Conservation (phyloP, 768 basidiomycete species). For the Rhodotorula diobovata region DNA sequence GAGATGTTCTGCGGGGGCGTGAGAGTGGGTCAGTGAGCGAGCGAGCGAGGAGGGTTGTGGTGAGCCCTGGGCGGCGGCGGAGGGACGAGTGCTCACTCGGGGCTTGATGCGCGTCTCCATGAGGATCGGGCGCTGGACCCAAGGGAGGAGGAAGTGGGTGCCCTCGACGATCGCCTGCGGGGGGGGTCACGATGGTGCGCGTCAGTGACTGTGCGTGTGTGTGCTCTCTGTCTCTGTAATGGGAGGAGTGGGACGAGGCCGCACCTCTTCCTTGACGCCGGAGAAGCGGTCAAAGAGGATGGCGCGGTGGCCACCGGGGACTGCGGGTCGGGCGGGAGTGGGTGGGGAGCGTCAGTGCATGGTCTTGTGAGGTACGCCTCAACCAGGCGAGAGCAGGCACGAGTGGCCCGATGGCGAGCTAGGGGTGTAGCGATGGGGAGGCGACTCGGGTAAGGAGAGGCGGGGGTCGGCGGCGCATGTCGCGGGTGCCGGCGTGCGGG, state of each 20-base stretch:
- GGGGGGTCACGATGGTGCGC: neutral
- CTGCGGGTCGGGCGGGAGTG: neutral
- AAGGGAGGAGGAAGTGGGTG: slow-evolving; percentile 91
- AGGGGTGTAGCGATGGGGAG: no score
- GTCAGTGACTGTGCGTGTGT: neutral
- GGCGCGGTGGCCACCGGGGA: slow-evolving; percentile 40
- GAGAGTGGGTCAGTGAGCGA: neutral
- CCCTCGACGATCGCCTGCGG: slow-evolving; percentile 79
- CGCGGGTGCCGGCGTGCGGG: no score
- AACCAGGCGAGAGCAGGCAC: no score
- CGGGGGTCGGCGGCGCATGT: no score
- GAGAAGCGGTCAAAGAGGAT: slow-evolving; percentile 96
- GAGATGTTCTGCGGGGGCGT: slow-evolving; percentile 70
- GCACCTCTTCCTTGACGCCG: slow-evolving; percentile 42
- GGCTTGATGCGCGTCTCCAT: slow-evolving; percentile 98
- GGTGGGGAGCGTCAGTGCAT: neutral
- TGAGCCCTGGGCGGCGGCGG: no score
- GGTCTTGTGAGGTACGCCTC: neutral
- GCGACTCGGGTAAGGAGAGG: no score
- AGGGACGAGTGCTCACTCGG: slow-evolving; percentile 55
- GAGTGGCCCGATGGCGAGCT: no score
- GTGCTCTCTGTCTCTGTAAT: neutral
- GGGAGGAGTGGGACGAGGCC: neutral
- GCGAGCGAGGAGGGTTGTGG: neutral
- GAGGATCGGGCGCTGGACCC: slow-evolving; percentile 86